Evolutionary conservation across 495 filamentous ascomycete genomes (phyloP), one percentile per base, ranked within the genome.

Genomic region (Talaromyces trachyspermus): DNA sequence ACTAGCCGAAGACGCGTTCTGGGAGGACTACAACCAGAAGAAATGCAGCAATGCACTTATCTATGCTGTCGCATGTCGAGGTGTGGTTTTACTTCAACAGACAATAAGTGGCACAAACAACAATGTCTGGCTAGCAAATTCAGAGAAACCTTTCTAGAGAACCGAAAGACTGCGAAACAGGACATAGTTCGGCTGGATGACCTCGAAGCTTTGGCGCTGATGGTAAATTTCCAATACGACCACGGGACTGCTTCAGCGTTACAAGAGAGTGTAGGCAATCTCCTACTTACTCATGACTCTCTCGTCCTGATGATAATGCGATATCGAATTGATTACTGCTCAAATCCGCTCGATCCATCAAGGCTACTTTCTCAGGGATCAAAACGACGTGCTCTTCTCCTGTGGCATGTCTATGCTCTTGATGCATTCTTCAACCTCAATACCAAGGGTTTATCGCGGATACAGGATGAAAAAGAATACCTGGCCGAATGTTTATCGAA

Each of bases 371-470:
- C 51, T 15, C 30, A 38, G 10, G 48, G 35, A 23, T 8, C 20
- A 10, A 25, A 50, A 42, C 48, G 52, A 3, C 48, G 42, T 7
- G 26, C 29, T 19, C 43, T 54, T 25, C 48, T 54, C 1, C 50
- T 46, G 10, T 50, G 52, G 52, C 52, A 54, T 25, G 24, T 54
- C 7, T 54, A 54, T 46, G 48, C 48, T 15, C 52, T 50, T n/a
- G 52, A 54, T 33, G 41, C 52, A 2, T 54, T 54, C 25, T 19
- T 47, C 19, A 46, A 48, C 25, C 35, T 54, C 24, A 48, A 54
- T 47, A 33, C 37, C 9, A 54, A 50, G 22, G 30, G 43, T 7
- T 37, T 50, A 33, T 54, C 52, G 25, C 52, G 32, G 4, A 48
- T 54, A 23, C 42, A 43, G 1, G 23, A 47, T 15, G 42, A 33